These are phyloP conservation scores for Multifurca ochricompacta DNA, from an alignment of 768 basidiomycete species.

Conservation along the genomic window DNA sequence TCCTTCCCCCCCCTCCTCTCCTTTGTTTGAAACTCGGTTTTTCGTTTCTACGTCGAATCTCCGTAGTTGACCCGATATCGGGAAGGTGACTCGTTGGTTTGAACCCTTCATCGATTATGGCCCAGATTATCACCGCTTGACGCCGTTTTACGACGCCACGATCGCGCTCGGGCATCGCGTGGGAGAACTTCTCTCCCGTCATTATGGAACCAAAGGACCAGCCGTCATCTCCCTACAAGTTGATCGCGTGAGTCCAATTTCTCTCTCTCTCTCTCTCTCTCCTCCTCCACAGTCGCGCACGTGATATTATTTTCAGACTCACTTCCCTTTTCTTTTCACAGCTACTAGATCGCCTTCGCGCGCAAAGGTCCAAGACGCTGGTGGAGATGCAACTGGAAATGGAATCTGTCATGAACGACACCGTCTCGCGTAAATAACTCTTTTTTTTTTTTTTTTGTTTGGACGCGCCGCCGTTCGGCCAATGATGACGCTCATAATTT, in stretches of 20 bases:
- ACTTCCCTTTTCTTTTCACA: neutral
- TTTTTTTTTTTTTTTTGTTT: too few relatives aligned
- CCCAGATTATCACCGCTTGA: neutral
- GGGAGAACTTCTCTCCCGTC: neutral
- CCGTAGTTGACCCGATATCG: neutral
- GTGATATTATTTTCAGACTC: too few relatives aligned
- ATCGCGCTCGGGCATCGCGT: slow-evolving; percentile 2
- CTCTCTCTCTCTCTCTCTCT: neutral
- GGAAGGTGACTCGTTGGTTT: slow-evolving; percentile 12
- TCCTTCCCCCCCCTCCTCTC: too few relatives aligned
- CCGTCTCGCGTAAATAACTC: neutral
- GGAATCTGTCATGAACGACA: neutral
- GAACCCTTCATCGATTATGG: slow-evolving; percentile 14
- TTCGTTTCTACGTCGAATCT: too few relatives aligned
- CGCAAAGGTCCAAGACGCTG: neutral
- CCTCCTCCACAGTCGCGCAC: too few relatives aligned
- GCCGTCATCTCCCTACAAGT: neutral
- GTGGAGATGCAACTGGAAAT: neutral
- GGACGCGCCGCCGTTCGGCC: neutral
- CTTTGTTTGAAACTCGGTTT: too few relatives aligned
- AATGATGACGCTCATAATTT: neutral
- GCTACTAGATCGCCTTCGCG: neutral
- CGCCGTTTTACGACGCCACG: slow-evolving; percentile 9
- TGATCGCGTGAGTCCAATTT: neutral
- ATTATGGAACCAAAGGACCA: neutral